A percentile compares a stretch with the other conserved stretches of the same genome.
Conservation (phyloP, 371 early-diverging fungal species). For the Enteropsectra breve region DNA sequence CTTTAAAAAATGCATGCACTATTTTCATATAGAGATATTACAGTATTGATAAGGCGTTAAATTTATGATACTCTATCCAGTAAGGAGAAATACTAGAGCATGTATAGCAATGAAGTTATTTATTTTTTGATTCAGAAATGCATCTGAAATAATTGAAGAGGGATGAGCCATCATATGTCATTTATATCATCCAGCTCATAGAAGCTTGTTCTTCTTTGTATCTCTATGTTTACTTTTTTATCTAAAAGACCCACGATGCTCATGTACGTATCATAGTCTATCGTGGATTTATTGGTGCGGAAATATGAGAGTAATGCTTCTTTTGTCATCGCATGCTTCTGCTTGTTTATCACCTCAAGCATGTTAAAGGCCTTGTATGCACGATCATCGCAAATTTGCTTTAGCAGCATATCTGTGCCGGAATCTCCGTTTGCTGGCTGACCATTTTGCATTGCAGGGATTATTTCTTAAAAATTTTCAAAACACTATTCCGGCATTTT, state of each 20-base stretch:
- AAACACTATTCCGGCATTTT: too few relatives aligned
- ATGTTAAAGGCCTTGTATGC: constrained; percentile 10
- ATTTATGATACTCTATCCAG: too few relatives aligned
- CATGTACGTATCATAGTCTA: neutral
- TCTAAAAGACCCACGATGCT: neutral
- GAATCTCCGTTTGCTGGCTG: neutral
- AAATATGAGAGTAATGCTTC: constrained; percentile 13
- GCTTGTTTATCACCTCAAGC: constrained; percentile 9
- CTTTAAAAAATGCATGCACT: too few relatives aligned
- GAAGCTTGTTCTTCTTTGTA: neutral
- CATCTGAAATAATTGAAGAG: too few relatives aligned
- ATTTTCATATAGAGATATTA: too few relatives aligned
- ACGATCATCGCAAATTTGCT: constrained; percentile 27
- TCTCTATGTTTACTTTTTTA: neutral
- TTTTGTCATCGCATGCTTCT: neutral
- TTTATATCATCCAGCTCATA: constrained; percentile 27
- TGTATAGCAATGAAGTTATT: too few relatives aligned
- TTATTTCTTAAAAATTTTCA: constrained; percentile 6
- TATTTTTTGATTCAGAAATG: too few relatives aligned
- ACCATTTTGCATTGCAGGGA: neutral
- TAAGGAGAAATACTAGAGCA: too few relatives aligned
- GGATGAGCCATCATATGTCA: too few relatives aligned
- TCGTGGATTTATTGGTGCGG: neutral
- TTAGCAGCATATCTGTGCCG: constrained; percentile 1
- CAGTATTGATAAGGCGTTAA: too few relatives aligned